A percentile compares a stretch with the other conserved stretches of the same genome.
phyloP scores from a whole-genome alignment of 352 stramenopile genomes.

The Globisporangium carolinianum region DNA sequence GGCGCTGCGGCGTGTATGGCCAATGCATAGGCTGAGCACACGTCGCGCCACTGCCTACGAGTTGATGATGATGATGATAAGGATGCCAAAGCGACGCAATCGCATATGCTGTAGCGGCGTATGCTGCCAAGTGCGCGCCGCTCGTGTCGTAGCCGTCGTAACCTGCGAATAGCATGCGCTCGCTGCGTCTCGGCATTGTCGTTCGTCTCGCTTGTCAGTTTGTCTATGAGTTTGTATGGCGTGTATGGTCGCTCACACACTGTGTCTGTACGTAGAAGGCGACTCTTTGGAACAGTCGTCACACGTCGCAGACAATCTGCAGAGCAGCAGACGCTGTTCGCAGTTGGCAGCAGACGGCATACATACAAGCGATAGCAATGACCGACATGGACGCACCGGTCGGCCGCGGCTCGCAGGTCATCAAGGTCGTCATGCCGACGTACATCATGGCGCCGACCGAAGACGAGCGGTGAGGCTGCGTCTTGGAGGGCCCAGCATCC shows the following conservation, averaged over 20 bases:
- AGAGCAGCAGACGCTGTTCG: background rate
- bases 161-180: slow-evolving; percentile 1
- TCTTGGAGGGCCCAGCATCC: too few species aligned
- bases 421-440: slow-evolving; percentile 77
- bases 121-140: background rate
- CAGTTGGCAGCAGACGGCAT: background rate
- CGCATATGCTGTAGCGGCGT: background rate
- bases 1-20: too few species aligned
- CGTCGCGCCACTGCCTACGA: too few species aligned
- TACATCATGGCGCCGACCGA: slow-evolving; percentile 82
- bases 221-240: background rate
- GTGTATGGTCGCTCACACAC: background rate
- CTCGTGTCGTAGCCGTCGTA: background rate
- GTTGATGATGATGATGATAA: background rate
- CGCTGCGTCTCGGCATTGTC: background rate
- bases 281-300: slow-evolving; percentile 2
- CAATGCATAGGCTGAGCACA: too few species aligned
- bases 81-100: background rate
- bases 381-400: slow-evolving; percentile 33
- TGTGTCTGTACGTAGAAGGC: background rate
- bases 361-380: slow-evolving; percentile 19
- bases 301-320: background rate
- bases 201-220: too few species aligned
- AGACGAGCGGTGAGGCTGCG: slow-evolving; percentile 47
- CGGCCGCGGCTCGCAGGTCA: slow-evolving; percentile 48